Percentiles rank a stretch among this genome's conserved stretches.
These are phyloP conservation scores for Tephrocybe sp. DNA, from an alignment of 768 basidiomycete genomes.

Conservation along the genomic window DNA sequence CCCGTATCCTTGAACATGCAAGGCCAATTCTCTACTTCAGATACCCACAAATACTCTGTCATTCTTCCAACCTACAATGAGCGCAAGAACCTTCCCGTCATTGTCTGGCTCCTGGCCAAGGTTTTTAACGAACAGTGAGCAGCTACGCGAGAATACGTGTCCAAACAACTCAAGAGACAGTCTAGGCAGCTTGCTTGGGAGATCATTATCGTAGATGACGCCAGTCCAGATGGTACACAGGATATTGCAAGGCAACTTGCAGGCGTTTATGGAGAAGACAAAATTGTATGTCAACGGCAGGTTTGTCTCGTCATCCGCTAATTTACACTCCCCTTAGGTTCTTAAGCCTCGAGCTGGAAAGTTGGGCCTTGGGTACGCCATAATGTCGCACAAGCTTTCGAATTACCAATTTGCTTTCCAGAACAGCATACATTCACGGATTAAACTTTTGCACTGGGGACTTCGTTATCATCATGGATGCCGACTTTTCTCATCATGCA, in stretches of 20 bases:
- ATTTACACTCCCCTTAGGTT: constrained; percentile 39
- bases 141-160: background rate
- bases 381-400: background rate
- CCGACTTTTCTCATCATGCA: constrained; percentile 94
- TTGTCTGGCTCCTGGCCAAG: constrained; percentile 80
- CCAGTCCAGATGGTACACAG: constrained; percentile 90
- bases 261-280: constrained; percentile 79
- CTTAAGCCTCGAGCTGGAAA: constrained; percentile 88
- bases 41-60: constrained; percentile 83
- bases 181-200: constrained; percentile 77
- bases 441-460: constrained; percentile 86
- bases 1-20: constrained; percentile 59
- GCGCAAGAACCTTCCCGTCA: constrained; percentile 86
- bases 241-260: constrained; percentile 81
- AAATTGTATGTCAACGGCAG: constrained; percentile 51
- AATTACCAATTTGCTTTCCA: constrained; percentile 3
- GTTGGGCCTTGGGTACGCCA: constrained; percentile 78
- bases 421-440: constrained; percentile 89
- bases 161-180: background rate
- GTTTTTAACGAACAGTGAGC: constrained; percentile 77
- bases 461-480: constrained; percentile 97
- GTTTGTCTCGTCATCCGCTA: constrained; percentile 6
- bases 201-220: constrained; percentile 88
- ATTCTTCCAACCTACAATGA: constrained; percentile 95
- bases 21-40: constrained; percentile 47